Percentiles rank a stretch among this genome's conserved stretches.
Evolutionary conservation across 306 rosid species (phyloP).

Genomic region (Cicer cuneatum): DNA sequence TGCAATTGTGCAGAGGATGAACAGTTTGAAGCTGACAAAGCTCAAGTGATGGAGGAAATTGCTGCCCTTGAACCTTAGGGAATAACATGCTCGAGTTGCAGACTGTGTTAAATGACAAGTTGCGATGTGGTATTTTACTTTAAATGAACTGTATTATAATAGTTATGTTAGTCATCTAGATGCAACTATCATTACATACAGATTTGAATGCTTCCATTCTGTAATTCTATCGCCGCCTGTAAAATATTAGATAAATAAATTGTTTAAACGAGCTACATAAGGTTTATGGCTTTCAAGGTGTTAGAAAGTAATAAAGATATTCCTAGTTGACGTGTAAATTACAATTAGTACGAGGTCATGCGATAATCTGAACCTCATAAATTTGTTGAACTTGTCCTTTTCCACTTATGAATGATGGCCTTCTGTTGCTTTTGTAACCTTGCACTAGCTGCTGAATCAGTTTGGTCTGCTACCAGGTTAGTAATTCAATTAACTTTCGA

Average conservation of each 20-base stretch:
- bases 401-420: neutral
- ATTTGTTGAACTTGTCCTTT: conserved; percentile 20
- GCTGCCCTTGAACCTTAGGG: conserved; percentile 70
- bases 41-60: conserved; percentile 93
- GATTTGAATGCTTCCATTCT: conserved; percentile 43
- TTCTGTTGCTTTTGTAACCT: neutral
- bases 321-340: conserved; percentile 44
- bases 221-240: conserved; percentile 50
- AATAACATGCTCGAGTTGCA: conserved; percentile 45
- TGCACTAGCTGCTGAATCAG: neutral
- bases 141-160: conserved; percentile 46
- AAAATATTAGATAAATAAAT: conserved; percentile 76
- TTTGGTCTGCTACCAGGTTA: neutral
- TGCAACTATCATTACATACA: conserved; percentile 32
- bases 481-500: neutral
- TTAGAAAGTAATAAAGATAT: conserved; percentile 29
- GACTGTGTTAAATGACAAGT: conserved; percentile 31
- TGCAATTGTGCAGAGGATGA: conserved; percentile 75
- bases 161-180: conserved; percentile 49
- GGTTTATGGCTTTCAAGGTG: conserved; percentile 34
- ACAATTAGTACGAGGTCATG: conserved; percentile 32
- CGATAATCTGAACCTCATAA: conserved; percentile 26
- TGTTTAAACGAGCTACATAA: conserved; percentile 45
- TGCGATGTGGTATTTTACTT: conserved; percentile 37
- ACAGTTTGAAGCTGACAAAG: conserved; percentile 96